Percentiles rank a stretch among this genome's conserved stretches.
phyloP scores from a whole-genome alignment of 1,284 basidiomycete genomes.

The Ustilago lituana region DNA sequence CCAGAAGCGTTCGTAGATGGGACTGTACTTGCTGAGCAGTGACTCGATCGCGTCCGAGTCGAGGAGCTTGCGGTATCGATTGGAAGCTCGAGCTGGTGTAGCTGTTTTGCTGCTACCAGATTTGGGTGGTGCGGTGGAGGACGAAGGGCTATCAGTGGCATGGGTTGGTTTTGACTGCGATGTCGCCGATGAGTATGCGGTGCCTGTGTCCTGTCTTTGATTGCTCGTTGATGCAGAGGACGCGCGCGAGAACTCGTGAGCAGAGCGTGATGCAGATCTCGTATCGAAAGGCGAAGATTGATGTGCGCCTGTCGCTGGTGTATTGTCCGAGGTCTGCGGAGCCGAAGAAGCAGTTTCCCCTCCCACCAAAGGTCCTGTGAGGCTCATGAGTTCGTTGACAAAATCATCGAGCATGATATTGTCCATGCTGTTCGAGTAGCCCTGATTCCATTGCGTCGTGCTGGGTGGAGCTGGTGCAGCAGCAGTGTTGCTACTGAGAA shows the following conservation, averaged over 20 bases:
- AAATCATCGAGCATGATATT: conserved; percentile 55
- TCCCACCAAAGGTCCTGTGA: conserved; percentile 38
- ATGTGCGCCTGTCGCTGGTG: conserved; percentile 12
- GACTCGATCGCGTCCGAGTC: conserved; percentile 49
- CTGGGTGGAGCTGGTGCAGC: conserved; percentile 3
- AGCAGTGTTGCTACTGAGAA: conserved; percentile 19
- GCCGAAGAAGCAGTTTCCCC: conserved; percentile 10
- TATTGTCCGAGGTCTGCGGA: conserved; percentile 17
- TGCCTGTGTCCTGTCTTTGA: neutral
- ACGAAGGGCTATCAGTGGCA: neutral
- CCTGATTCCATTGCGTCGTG: conserved; percentile 22
- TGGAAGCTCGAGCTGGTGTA: conserved; percentile 14
- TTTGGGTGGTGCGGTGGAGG: conserved; percentile 1
- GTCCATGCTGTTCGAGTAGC: conserved; percentile 39
- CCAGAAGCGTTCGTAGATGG: conserved; percentile 52
- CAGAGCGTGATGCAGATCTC: neutral
- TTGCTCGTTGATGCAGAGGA: conserved; percentile 2
- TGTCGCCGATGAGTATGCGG: neutral
- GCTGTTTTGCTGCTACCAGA: conserved; percentile 13
- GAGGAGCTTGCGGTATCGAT: conserved; percentile 41
- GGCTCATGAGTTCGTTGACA: conserved; percentile 49
- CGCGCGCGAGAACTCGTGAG: conserved; percentile 1
- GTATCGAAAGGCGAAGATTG: conserved; percentile 12
- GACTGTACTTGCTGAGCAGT: conserved; percentile 53
- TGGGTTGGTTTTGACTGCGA: neutral